phyloP scores from a whole-genome alignment of 1,284 basidiomycete genomes.

The Salmacisia buchloeana region DNA sequence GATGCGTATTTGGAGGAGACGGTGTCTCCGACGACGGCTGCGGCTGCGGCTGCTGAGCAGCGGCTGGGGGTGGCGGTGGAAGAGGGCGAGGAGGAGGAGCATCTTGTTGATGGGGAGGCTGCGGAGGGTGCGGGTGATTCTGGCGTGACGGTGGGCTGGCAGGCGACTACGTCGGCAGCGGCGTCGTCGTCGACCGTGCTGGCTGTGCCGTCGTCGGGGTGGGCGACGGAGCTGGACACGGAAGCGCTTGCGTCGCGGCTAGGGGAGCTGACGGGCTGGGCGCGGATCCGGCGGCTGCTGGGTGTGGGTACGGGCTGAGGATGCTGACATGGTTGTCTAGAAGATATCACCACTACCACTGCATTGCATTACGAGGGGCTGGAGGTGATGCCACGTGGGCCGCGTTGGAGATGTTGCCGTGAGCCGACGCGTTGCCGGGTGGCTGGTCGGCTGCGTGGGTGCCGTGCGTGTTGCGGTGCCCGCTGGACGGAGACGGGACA shows the following conservation, averaged over 20 bases:
- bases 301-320: neutral
- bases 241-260: neutral
- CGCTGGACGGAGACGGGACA: too few relatives aligned
- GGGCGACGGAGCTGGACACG: slow-evolving; percentile 5
- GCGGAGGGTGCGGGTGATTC: neutral
- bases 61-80: neutral
- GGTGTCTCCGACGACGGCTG: neutral
- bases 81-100: too few relatives aligned
- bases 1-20: slow-evolving; percentile 1
- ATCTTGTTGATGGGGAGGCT: too few relatives aligned
- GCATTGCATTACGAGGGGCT: too few relatives aligned
- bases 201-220: neutral
- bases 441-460: too few relatives aligned
- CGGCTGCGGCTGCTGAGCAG: neutral
- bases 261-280: slow-evolving; percentile 3
- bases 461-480: too few relatives aligned
- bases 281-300: neutral
- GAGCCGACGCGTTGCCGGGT: too few relatives aligned
- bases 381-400: too few relatives aligned
- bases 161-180: too few relatives aligned
- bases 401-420: too few relatives aligned
- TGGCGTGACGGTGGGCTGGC: neutral
- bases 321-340: too few relatives aligned
- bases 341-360: too few relatives aligned
- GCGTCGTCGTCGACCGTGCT: neutral